Evolutionary conservation across 106 monocot genomes (phyloP).

Genomic region (Dendrobium nobile): DNA sequence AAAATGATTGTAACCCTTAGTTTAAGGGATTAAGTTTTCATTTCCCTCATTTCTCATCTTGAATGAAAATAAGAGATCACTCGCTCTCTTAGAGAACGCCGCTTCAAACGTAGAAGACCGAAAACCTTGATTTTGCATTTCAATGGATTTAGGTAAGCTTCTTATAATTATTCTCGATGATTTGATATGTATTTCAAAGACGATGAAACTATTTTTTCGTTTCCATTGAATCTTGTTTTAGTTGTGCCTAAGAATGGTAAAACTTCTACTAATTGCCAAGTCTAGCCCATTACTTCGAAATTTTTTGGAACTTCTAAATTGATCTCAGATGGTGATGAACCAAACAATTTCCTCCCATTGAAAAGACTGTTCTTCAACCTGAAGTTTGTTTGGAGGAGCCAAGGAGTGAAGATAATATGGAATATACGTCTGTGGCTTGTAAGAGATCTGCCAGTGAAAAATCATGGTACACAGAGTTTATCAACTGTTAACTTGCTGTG

Average conservation of each 20-base stretch:
- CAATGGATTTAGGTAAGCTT: too few species aligned
- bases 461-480: neutral
- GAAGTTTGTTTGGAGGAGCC: conserved; percentile 10
- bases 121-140: too few species aligned
- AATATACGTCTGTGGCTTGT: conserved; percentile 9
- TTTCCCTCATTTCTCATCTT: too few species aligned
- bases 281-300: conserved; percentile 30
- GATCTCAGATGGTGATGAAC: conserved; percentile 41
- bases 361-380: conserved; percentile 13
- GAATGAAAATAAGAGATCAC: too few species aligned
- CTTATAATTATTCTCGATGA: too few species aligned
- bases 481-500: too few species aligned
- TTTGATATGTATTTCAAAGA: too few species aligned
- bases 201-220: too few species aligned
- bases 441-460: conserved; percentile 15
- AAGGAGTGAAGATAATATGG: conserved; percentile 10
- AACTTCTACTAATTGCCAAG: conserved; percentile 20
- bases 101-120: too few species aligned
- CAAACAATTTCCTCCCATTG: conserved; percentile 13
- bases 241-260: conserved; percentile 35
- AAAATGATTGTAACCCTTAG: too few species aligned
- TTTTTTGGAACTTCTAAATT: conserved; percentile 26
- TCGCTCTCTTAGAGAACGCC: too few species aligned
- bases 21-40: too few species aligned
- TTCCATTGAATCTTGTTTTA: neutral